A percentile compares a stretch with the other conserved stretches of the same genome.
Evolutionary conservation across 2,329 filamentous ascomycete species (phyloP).

Genomic region (Rhynchosporium secalis): DNA sequence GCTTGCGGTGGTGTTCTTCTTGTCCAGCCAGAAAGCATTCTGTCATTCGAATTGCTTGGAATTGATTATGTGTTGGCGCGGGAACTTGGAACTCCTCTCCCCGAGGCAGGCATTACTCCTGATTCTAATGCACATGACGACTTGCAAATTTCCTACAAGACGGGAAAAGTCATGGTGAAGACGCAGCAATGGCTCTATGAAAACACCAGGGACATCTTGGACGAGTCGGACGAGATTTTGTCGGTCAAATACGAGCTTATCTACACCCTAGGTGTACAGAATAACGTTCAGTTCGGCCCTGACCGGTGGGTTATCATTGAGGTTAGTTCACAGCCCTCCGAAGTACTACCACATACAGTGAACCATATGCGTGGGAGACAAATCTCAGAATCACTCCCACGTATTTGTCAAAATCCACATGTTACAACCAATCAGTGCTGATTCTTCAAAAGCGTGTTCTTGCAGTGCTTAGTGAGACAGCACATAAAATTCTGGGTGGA

Average conservation of each 20-base stretch:
- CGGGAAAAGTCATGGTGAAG: constrained; percentile 42
- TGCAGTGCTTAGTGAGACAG: constrained; percentile 42
- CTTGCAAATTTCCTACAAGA: constrained; percentile 8
- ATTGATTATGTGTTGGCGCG: constrained; percentile 48
- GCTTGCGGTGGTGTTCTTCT: constrained; percentile 55
- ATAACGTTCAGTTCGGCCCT: constrained; percentile 51
- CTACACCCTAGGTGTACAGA: constrained; percentile 60
- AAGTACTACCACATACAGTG: background rate
- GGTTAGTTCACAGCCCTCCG: background rate
- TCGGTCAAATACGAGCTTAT: constrained; percentile 61
- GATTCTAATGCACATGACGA: background rate
- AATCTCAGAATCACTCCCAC: no score
- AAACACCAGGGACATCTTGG: constrained; percentile 56
- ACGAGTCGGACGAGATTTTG: constrained; percentile 67
- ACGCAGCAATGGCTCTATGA: constrained; percentile 49
- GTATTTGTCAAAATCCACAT: background rate
- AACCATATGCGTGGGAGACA: no score
- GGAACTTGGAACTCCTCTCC: constrained; percentile 17
- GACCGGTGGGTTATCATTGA: constrained; percentile 55
- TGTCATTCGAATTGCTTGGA: constrained; percentile 64
- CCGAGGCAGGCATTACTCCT: constrained; percentile 9
- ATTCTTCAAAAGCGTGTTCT: constrained; percentile 50
- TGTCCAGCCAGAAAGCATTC: constrained; percentile 61
- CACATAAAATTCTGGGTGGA: constrained; percentile 34
- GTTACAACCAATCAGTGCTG: background rate